A percentile compares a stretch with the other conserved stretches of the same genome.
These are phyloP conservation scores for Tephrocybe sp. DNA, from an alignment of 768 basidiomycete species.

Conservation along the genomic window DNA sequence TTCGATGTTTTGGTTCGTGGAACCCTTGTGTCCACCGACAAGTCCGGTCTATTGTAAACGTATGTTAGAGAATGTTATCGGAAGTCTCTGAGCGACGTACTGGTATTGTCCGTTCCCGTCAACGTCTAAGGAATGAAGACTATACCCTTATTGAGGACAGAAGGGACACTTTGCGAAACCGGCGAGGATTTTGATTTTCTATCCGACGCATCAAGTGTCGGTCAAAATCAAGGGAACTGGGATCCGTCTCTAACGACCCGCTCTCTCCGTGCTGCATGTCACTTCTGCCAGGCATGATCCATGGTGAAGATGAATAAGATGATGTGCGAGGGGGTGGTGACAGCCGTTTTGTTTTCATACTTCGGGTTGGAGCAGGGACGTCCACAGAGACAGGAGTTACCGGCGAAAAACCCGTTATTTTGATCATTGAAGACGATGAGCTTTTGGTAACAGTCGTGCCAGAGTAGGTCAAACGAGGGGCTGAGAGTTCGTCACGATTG, in stretches of 20 bases:
- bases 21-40: conserved; percentile 7
- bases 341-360: conserved; percentile 20
- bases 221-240: conserved; percentile 35
- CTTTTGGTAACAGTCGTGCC: conserved; percentile 11
- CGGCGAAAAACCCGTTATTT: conserved; percentile 37
- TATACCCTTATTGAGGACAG: conserved; percentile 14
- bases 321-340: conserved; percentile 34
- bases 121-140: not conserved
- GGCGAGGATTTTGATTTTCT: conserved; percentile 34
- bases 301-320: conserved; percentile 35
- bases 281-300: conserved; percentile 33
- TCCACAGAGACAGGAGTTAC: conserved; percentile 20
- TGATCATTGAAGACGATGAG: conserved; percentile 21
- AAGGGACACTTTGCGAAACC: conserved; percentile 17
- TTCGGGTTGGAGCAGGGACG: conserved; percentile 12
- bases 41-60: conserved; percentile 9
- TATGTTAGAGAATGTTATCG: not conserved
- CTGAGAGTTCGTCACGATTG: conserved; percentile 7
- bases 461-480: conserved; percentile 5
- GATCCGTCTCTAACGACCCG: conserved; percentile 31
- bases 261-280: conserved; percentile 29
- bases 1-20: not conserved
- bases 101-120: not conserved
- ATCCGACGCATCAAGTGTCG: conserved; percentile 40
- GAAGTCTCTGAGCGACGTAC: conserved; percentile 1